A percentile compares a stretch with the other conserved stretches of the same genome.
Conservation (phyloP, 1,139 yeast species). For the Yamadazyma spencermartinsiae region DNA sequence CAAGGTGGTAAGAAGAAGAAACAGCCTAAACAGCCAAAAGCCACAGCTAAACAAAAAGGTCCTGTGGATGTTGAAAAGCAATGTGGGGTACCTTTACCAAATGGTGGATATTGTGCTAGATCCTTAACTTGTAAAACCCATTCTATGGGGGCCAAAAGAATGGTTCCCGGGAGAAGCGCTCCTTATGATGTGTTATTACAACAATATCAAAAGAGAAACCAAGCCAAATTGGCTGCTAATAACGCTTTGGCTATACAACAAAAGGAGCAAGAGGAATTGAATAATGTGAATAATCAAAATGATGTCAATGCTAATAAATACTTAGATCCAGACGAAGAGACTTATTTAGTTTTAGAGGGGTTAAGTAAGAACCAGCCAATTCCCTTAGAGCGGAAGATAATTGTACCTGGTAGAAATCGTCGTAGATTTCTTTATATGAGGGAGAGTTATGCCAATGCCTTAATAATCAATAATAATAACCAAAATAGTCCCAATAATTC, state of each 20-base stretch:
- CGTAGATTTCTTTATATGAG: constrained; percentile 78
- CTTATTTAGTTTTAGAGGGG: constrained; percentile 91
- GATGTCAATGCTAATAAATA: constrained; percentile 28
- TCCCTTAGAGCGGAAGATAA: constrained; percentile 76
- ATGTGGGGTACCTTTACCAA: constrained; percentile 93
- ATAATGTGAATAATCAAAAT: constrained; percentile 25
- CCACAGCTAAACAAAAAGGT: constrained; percentile 47
- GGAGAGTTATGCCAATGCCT: constrained; percentile 71
- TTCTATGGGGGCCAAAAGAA: constrained; percentile 96
- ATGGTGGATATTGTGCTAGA: constrained; percentile 92
- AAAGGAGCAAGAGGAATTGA: constrained; percentile 46
- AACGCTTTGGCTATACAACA: constrained; percentile 66
- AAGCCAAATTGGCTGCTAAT: constrained; percentile 83
- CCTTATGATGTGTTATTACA: constrained; percentile 87
- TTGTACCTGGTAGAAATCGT: constrained; percentile 70
- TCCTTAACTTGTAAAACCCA: constrained; percentile 96
- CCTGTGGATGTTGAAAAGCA: constrained; percentile 93
- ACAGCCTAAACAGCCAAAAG: constrained; percentile 55
- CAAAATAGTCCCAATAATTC: constrained; percentile 20
- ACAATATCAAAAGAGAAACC: constrained; percentile 89
- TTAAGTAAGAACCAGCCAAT: constrained; percentile 75
- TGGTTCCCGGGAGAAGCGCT: constrained; percentile 89
- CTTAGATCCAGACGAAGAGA: constrained; percentile 83
- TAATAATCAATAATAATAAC: constrained; percentile 37
- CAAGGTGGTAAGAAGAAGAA: constrained; percentile 32